A percentile compares a stretch with the other conserved stretches of the same genome.
Evolutionary conservation across 805 yeast species (phyloP).

Genomic region (Kuraishia capsulata): DNA sequence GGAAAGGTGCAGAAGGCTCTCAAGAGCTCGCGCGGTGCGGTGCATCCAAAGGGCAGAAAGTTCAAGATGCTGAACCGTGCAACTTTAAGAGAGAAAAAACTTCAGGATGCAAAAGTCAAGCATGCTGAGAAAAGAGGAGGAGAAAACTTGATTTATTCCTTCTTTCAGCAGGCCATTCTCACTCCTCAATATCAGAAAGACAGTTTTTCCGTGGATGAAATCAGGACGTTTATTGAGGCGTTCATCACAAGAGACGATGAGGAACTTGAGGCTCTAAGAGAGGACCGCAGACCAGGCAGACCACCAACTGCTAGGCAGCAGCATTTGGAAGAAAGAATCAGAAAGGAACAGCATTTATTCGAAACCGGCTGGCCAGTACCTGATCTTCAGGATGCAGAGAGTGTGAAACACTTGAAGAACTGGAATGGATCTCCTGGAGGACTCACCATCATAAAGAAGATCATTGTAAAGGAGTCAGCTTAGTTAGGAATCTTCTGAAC

Average conservation of each 20-base stretch:
- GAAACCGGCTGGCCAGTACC: slow-evolving; percentile 66
- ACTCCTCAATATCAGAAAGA: slow-evolving; percentile 24
- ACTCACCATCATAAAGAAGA: slow-evolving; percentile 48
- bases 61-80: slow-evolving; percentile 80
- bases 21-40: slow-evolving; percentile 41
- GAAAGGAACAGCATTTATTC: slow-evolving; percentile 54
- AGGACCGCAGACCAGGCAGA: slow-evolving; percentile 76
- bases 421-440: slow-evolving; percentile 89
- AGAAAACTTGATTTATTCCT: slow-evolving; percentile 49
- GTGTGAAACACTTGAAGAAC: slow-evolving; percentile 47
- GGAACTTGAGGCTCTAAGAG: slow-evolving; percentile 55
- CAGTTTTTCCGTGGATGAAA: slow-evolving; percentile 46
- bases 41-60: slow-evolving; percentile 87
- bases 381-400: slow-evolving; percentile 51
- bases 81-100: slow-evolving; percentile 71
- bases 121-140: slow-evolving; percentile 50
- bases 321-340: slow-evolving; percentile 49
- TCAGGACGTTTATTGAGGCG: slow-evolving; percentile 49
- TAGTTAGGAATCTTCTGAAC: slow-evolving; percentile 1
- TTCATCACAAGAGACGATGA: slow-evolving; percentile 65
- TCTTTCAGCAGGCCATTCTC: slow-evolving; percentile 50
- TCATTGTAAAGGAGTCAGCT: slow-evolving; percentile 20
- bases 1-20: slow-evolving; percentile 55
- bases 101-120: slow-evolving; percentile 48
- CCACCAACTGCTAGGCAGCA: slow-evolving; percentile 71